Evolutionary conservation across 306 rosid species (phyloP).

Genomic region (Pterocarpus santalinus): DNA sequence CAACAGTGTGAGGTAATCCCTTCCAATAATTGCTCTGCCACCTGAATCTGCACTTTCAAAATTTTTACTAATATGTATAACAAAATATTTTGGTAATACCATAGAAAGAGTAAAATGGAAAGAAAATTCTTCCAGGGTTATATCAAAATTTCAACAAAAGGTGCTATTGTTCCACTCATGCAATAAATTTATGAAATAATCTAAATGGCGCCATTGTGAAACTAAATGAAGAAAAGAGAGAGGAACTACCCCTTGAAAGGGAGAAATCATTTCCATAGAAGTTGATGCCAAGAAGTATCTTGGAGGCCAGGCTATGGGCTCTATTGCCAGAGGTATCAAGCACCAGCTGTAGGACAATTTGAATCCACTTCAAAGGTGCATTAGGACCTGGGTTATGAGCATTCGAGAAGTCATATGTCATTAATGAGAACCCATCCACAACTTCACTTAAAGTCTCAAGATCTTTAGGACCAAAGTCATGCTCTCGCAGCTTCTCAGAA

Average conservation of each 20-base stretch:
- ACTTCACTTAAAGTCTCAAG: conserved; percentile 68
- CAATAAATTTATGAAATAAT: not conserved
- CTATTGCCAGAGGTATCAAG: conserved; percentile 59
- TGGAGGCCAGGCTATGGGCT: conserved; percentile 57
- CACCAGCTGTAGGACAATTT: conserved; percentile 64
- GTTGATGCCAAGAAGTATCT: conserved; percentile 91
- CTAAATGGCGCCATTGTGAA: conserved; percentile 3
- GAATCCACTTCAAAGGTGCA: conserved; percentile 97
- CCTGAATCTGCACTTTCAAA: conserved; percentile 59
- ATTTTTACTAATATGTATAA: conserved; percentile 25
- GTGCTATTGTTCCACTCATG: conserved; percentile 14
- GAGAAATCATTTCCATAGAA: conserved; percentile 92
- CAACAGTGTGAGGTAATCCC: conserved; percentile 80
- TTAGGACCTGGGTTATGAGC: conserved; percentile 94
- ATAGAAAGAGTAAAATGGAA: not conserved
- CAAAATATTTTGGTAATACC: conserved; percentile 2
- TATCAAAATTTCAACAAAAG: not conserved
- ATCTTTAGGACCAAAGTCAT: conserved; percentile 91
- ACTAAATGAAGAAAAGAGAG: conserved; percentile 12
- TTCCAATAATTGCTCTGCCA: conserved; percentile 83
- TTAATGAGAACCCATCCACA: conserved; percentile 92
- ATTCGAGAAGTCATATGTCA: conserved; percentile 94
- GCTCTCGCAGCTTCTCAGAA: conserved; percentile 74
- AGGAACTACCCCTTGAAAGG: conserved; percentile 69
- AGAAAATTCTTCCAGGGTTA: not conserved